Evolutionary conservation across 2,329 filamentous ascomycete genomes (phyloP).

Genomic region (Aspergillus sergii): DNA sequence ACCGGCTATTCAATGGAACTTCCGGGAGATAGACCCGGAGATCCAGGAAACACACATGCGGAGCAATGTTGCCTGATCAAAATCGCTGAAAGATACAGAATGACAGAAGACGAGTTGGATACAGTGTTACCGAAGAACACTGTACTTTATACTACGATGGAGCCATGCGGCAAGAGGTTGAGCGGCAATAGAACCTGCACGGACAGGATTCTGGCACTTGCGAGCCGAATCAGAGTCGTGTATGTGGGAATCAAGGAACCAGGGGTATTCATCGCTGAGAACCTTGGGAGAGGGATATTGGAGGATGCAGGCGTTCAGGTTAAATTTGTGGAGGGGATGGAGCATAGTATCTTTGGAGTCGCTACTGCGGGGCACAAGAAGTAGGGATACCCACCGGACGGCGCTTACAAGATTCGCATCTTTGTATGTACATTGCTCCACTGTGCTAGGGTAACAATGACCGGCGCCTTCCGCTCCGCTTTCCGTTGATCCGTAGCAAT

Average conservation of each 20-base stretch:
- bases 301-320: conserved; percentile 27
- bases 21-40: conserved; percentile 39
- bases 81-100: conserved; percentile 39
- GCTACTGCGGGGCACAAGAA: conserved; percentile 13
- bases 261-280: too few relatives aligned
- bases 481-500: background rate
- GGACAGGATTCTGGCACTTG: too few relatives aligned
- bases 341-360: conserved; percentile 19
- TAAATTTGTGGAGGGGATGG: conserved; percentile 21
- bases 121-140: conserved; percentile 45
- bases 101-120: conserved; percentile 40
- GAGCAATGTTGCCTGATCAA: conserved; percentile 47
- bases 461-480: background rate
- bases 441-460: background rate
- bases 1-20: conserved; percentile 49
- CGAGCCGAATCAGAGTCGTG: too few relatives aligned
- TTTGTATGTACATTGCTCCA: background rate
- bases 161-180: conserved; percentile 35
- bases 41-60: conserved; percentile 47
- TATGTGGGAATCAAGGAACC: too few relatives aligned
- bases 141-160: conserved; percentile 51
- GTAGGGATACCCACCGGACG: background rate
- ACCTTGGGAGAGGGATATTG: too few relatives aligned
- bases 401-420: background rate
- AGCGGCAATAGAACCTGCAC: too few relatives aligned